Evolutionary conservation across 805 yeast genomes (phyloP).

Genomic region (Nakazawaea wickerhamii): DNA sequence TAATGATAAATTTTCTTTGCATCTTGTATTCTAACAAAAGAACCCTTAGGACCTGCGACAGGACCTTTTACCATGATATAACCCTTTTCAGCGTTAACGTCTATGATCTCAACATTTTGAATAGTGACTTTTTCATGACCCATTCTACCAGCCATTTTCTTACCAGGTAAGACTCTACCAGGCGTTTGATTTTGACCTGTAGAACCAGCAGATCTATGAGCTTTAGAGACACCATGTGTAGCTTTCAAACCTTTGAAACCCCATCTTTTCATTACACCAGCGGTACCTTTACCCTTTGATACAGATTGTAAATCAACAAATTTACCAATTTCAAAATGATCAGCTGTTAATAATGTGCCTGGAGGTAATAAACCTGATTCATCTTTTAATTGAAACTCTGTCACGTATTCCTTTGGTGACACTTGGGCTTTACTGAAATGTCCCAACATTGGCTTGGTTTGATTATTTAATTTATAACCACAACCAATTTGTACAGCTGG

Average conservation of each 20-base stretch:
- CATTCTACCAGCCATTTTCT: conserved; percentile 98
- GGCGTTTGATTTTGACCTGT: conserved; percentile 95
- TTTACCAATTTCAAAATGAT: conserved; percentile 80
- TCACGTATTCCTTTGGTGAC: conserved; percentile 71
- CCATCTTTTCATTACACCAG: conserved; percentile 97
- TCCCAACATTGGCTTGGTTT: conserved; percentile 62
- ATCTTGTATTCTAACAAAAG: conserved; percentile 71
- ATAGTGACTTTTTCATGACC: conserved; percentile 73
- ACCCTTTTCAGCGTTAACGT: conserved; percentile 76
- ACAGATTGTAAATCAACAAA: conserved; percentile 73
- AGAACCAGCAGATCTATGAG: conserved; percentile 96
- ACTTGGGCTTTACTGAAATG: conserved; percentile 75
- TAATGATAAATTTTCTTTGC: conserved; percentile 45
- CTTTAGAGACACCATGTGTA: conserved; percentile 89
- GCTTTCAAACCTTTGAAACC: conserved; percentile 87
- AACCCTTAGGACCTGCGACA: conserved; percentile 83
- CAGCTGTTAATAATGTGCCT: conserved; percentile 77
- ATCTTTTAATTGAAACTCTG: conserved; percentile 76
- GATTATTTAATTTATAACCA: conserved; percentile 62
- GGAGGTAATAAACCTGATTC: conserved; percentile 61
- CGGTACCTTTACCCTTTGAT: conserved; percentile 92
- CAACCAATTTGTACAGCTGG: conserved; percentile 84
- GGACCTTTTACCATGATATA: conserved; percentile 82
- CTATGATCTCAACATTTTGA: conserved; percentile 70
- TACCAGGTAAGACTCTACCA: conserved; percentile 93